Base-by-base conservation (phyloP, 2,329 filamentous ascomycete species). In the Elsinoe ampelina region DNA sequence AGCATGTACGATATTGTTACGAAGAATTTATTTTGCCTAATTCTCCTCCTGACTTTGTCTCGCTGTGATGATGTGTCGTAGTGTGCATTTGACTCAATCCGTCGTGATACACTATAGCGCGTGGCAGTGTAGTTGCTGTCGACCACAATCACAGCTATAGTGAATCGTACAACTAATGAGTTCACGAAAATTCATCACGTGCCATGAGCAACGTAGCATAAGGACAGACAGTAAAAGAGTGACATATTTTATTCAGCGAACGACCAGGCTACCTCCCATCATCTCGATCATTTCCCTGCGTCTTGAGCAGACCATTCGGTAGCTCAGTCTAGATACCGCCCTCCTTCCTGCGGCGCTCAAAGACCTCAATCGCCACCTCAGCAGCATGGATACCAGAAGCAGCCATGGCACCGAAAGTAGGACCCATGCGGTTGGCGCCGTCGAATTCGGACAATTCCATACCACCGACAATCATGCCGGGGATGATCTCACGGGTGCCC, bases 361-460 rank as follows among this genome's bases (percentile, higher is more conserved):
- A 90, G 58, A 95, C 79, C 63, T 79, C 81, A 62, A 95, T 75
- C 0, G 86, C 87, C 73, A 92, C 89, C 75, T 95, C 89, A 8
- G 90, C 90, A 66, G 90, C 90, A 80, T 95, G 95, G 67, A 95
- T 86, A 63, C 90, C 90, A 58, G 81, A 86, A 38, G 95, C 78
- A 17, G 81, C 88, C 90, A 95, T 95, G 54, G 90, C 90, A 57
- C 89, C 89, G 69, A 93, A 93, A 1, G 88, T 92, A 38, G 87
- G 87, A 2, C 85, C 91, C 90, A 95, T 95, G 55, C 90, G 82
- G 75, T 95, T 95, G 60, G 89, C 88, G 12, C 61, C 90, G 66
- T 95, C 90, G 32, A 95, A 84, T 73, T 95, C 90, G 58, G 84
- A 88, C 63, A 95, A 77, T 72, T 95, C 90, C 90, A 96, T 96